Base-by-base conservation (phyloP, 495 filamentous ascomycete species). In the Talaromyces liani region DNA sequence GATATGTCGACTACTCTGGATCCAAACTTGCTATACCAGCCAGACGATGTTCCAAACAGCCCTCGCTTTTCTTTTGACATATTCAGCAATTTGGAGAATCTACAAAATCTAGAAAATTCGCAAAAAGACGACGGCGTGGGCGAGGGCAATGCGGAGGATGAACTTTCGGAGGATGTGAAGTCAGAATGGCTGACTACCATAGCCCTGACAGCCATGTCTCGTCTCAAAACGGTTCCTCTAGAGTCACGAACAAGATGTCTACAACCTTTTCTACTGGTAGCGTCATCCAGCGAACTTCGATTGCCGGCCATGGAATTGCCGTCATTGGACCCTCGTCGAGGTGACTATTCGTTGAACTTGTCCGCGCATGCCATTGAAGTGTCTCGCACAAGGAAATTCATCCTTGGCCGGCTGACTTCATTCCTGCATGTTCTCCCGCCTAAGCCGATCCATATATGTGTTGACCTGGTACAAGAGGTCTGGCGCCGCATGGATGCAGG, bases 181-280 rank as follows among this genome's bases (percentile, higher is more conserved):
- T 72, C 78, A 56, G 75, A 68, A 60, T 84, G 80, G 78, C 75
- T 85, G 65, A 80, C 78, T 55, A 77, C 80, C 47, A 79, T 85
- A 62, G 80, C 82, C 22, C 62, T 83, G 25, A 80, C 82, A 65
- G 83, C 78, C 39, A 73, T 84, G 56, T 76, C 74, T 27, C 76
- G 79, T 8, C 73, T 85, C 6, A 79, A 80, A 58, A 75, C 75
- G 12, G 75, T 85, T 33, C 82, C 83, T 1, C 65, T 79, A 1
- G 79, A 80, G 64, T 84, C 83, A 16, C 79, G 83, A 47, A 85
- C 83, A 3, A 71, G 80, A 47, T 85, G 80, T 61, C 69, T 84
- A 2, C 82, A 84, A 62, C 83, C 81, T 0, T 79, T 85, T 64
- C 69, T 84, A 9, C 72, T 85, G 24, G 77, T 85, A 25, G 78